Evolutionary conservation across 1,139 yeast genomes (phyloP), one percentile per base, ranked within the genome.

Genomic region (Starmera stellimalicola): DNA sequence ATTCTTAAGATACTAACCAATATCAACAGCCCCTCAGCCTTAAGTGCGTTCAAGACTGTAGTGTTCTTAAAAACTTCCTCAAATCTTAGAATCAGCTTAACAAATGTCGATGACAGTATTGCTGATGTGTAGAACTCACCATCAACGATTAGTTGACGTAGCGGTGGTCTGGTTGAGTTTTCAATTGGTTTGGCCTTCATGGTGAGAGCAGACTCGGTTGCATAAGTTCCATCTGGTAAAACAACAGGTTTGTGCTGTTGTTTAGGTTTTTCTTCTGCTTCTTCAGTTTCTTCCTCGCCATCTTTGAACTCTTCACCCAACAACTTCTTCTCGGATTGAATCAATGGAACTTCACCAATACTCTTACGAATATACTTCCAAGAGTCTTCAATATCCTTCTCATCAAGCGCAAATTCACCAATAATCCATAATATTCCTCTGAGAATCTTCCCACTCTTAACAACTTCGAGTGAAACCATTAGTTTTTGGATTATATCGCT

Each of bases 181-280:
- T 52, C 51, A 32, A 65, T 67, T n/a, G 47, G 47, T 32, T 32
- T 50, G 34, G 42, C 46, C 18, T 52, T 52, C 11, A 71, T 62
- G 5, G 83, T 75, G 39, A 85, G 68, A 0, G 97, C 96, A 48
- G 77, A 79, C 59, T 93, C 98, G 22, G 96, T 82, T 20, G 98
- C 98, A 61, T 93, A 93, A 2, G 99, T 93, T 47, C 99, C 99
- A 61, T 93, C 99, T 16, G 98, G 95, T 43, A 91, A 70, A 37
- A 93, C 80, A 41, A 81, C 77, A 22, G 97, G 95, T 33, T 84
- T 85, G 33, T 70, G 63, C 40, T 60, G 60, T 27, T 65, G 58
- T 34, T 58, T 58, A 9, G 53, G 30, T 20, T 56, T 54, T 25
- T 44, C 51, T 18, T 50, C 48, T n/a, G 47, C 53, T 6, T 51